Conservation (phyloP, 106 monocot species). For the Dactylorhiza incarnata region DNA sequence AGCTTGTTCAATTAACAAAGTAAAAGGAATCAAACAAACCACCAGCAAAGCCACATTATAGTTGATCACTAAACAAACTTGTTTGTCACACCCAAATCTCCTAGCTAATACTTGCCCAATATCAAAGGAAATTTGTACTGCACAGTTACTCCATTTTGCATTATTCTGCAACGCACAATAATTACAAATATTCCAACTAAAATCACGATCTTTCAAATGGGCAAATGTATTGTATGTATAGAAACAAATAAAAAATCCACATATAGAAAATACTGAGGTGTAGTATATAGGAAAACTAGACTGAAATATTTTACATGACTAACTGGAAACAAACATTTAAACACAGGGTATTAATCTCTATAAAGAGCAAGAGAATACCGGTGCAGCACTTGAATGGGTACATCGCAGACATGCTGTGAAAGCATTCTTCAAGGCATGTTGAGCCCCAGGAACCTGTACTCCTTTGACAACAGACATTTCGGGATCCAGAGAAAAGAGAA, state of each 20-base stretch:
- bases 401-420: conserved; percentile 77
- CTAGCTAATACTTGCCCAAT: background rate
- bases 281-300: background rate
- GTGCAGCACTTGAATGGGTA: conserved; percentile 87
- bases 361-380: conserved; percentile 50
- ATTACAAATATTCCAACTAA: background rate
- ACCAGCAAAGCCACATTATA: background rate
- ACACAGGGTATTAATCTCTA: conserved; percentile 5
- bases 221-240: background rate
- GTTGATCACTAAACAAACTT: background rate
- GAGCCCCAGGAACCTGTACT: conserved; percentile 48
- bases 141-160: no score
- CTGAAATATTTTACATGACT: background rate
- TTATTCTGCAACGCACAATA: no score
- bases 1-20: background rate
- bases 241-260: background rate
- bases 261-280: background rate
- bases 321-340: background rate
- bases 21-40: background rate
- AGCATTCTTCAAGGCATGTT: conserved; percentile 94
- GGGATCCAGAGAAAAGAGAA: conserved; percentile 78
- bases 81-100: background rate
- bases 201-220: background rate
- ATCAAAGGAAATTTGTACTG: conserved; percentile 3
- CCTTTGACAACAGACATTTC: conserved; percentile 62